Conservation (phyloP, 2,329 filamentous ascomycete genomes). For the Aspergillus clavatus region DNA sequence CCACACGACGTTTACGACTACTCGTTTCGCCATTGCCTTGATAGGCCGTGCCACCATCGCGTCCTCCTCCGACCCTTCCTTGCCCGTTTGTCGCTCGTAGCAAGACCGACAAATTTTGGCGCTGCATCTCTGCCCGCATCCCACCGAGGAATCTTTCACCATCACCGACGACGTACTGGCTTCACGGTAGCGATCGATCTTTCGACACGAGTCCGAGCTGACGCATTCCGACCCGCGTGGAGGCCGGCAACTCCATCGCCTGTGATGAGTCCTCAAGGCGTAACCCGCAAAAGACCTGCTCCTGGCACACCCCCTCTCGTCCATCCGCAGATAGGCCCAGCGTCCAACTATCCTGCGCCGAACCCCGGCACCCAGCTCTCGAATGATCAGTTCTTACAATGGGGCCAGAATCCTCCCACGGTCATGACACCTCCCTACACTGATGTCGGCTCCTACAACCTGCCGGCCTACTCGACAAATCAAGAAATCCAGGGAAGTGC, state of each 20-base stretch:
- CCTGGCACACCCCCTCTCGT: conserved; percentile 64
- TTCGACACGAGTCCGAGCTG: background rate
- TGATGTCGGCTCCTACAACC: conserved; percentile 39
- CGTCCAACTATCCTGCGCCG: conserved; percentile 42
- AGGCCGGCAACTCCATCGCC: conserved; percentile 7
- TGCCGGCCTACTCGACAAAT: conserved; percentile 37
- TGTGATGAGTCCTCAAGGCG: conserved; percentile 40
- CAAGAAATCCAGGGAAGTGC: conserved; percentile 49
- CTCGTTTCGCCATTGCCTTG: conserved; percentile 3
- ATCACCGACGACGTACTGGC: background rate
- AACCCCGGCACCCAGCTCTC: conserved; percentile 42
- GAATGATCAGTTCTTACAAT: conserved; percentile 53
- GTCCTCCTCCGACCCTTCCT: conserved; percentile 2
- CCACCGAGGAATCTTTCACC: background rate
- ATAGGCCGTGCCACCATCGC: conserved; percentile 8
- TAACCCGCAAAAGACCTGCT: conserved; percentile 65
- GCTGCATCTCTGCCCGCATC: background rate
- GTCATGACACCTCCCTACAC: conserved; percentile 28
- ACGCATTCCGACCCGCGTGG: conserved; percentile 5
- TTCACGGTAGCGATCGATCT: background rate
- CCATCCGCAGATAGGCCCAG: conserved; percentile 51
- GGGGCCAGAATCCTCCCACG: conserved; percentile 44
- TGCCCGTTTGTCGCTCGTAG: conserved; percentile 2
- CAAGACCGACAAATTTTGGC: background rate
- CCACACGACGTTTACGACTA: conserved; percentile 15